Conservation (phyloP, 257 asterid species). For the Solanum bukasovii region DNA sequence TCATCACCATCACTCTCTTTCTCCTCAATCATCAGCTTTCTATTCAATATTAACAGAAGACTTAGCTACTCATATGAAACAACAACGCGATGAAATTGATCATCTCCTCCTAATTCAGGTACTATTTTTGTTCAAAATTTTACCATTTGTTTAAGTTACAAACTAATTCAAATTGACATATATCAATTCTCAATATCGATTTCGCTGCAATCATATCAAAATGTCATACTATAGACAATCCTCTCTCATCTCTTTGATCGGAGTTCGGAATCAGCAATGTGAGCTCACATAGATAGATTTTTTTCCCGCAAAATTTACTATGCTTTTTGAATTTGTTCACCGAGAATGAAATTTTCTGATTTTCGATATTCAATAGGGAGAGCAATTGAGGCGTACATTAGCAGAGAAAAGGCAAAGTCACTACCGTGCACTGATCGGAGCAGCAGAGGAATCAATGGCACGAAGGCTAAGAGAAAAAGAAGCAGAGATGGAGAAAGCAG, state of each 20-base stretch:
- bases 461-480: slow-evolving; percentile 26
- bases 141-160: neutral
- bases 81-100: slow-evolving; percentile 32
- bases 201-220: neutral
- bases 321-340: neutral
- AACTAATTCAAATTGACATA: neutral
- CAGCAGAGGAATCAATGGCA: slow-evolving; percentile 28
- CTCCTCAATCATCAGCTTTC: slow-evolving; percentile 25
- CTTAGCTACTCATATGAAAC: slow-evolving; percentile 22
- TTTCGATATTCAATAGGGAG: slow-evolving; percentile 13
- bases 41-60: slow-evolving; percentile 21
- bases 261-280: neutral
- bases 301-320: neutral
- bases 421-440: slow-evolving; percentile 14
- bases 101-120: slow-evolving; percentile 13
- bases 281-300: neutral
- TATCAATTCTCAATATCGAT: neutral
- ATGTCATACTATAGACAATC: neutral
- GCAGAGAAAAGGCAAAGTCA: slow-evolving; percentile 32
- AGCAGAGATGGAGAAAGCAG: slow-evolving; percentile 26
- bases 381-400: slow-evolving; percentile 19
- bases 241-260: neutral
- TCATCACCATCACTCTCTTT: slow-evolving; percentile 6
- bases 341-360: neutral
- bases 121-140: neutral